These are phyloP conservation scores for Cryphonectria japonica DNA, from an alignment of 2,329 filamentous ascomycete genomes.

Conservation along the genomic window DNA sequence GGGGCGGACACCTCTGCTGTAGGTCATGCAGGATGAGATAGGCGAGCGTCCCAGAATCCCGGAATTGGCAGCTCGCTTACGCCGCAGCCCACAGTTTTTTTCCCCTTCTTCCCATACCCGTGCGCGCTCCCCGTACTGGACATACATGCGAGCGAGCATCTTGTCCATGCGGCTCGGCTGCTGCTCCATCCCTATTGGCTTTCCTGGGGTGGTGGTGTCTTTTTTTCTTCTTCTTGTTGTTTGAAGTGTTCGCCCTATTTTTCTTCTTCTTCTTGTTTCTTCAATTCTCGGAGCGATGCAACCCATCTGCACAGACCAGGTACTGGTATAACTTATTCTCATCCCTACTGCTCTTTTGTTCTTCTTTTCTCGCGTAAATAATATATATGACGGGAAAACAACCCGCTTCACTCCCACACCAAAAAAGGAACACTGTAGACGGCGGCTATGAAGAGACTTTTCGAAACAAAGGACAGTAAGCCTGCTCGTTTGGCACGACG, in stretches of 20 bases:
- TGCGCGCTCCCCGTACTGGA: not conserved
- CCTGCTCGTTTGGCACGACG: not conserved
- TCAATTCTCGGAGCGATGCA: not conserved
- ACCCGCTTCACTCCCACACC: not conserved
- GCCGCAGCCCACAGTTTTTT: conserved; percentile 3
- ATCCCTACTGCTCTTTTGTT: not conserved
- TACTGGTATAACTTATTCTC: not conserved
- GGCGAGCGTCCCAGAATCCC: conserved; percentile 16
- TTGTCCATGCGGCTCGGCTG: conserved; percentile 8
- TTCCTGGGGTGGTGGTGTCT: not conserved
- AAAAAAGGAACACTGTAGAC: not conserved
- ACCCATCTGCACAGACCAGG: not conserved
- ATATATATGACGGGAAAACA: not conserved
- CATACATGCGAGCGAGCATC: not conserved
- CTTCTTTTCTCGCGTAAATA: not conserved
- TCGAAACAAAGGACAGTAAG: not conserved
- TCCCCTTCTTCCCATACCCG: not conserved
- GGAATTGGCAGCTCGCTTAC: conserved; percentile 25
- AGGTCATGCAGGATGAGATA: conserved; percentile 17
- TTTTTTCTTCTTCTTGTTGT: not conserved
- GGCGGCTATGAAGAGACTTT: not conserved
- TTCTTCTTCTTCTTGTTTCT: not conserved
- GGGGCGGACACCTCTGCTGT: not conserved
- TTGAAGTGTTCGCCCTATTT: no score
- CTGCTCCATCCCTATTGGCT: not conserved